Conservation (phyloP, 768 basidiomycete genomes). For the Dioszegia aurantiaca region DNA sequence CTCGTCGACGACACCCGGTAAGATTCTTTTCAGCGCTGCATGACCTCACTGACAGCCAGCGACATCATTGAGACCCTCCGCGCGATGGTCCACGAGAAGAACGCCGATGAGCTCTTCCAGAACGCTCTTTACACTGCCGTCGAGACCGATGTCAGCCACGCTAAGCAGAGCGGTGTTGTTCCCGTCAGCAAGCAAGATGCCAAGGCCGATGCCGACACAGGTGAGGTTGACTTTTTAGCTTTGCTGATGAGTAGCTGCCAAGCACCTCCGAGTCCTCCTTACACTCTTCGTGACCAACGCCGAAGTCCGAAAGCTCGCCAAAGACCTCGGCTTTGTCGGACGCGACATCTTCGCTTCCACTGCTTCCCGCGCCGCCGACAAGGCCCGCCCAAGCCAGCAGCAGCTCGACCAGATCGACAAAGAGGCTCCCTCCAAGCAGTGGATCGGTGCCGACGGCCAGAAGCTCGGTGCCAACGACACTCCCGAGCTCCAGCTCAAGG, state of each 20-base stretch:
- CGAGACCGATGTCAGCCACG: conserved; percentile 54
- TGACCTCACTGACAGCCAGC: conserved; percentile 30
- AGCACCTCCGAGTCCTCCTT: conserved; percentile 82
- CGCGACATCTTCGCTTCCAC: conserved; percentile 77
- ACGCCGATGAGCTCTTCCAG: conserved; percentile 84
- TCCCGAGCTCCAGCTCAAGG: conserved; percentile 57
- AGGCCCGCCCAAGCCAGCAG: conserved; percentile 66
- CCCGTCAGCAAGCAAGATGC: conserved; percentile 62
- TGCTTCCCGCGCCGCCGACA: conserved; percentile 67
- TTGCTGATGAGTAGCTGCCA: conserved; percentile 60
- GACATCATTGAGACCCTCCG: conserved; percentile 74
- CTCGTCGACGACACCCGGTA: conserved; percentile 67
- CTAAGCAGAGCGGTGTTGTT: conserved; percentile 54
- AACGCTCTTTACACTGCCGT: conserved; percentile 70
- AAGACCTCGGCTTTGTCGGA: conserved; percentile 54
- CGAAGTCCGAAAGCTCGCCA: conserved; percentile 78
- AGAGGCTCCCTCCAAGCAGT: conserved; percentile 66
- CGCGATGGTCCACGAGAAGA: conserved; percentile 75
- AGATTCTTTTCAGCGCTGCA: neutral
- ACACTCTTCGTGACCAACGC: conserved; percentile 87
- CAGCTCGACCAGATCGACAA: conserved; percentile 66
- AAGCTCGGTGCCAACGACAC: conserved; percentile 56
- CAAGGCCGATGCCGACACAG: conserved; percentile 63
- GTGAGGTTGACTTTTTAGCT: conserved; percentile 52
- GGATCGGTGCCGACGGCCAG: conserved; percentile 58